phyloP scores from a whole-genome alignment of 495 filamentous ascomycete genomes.

The Xylaria longipes region DNA sequence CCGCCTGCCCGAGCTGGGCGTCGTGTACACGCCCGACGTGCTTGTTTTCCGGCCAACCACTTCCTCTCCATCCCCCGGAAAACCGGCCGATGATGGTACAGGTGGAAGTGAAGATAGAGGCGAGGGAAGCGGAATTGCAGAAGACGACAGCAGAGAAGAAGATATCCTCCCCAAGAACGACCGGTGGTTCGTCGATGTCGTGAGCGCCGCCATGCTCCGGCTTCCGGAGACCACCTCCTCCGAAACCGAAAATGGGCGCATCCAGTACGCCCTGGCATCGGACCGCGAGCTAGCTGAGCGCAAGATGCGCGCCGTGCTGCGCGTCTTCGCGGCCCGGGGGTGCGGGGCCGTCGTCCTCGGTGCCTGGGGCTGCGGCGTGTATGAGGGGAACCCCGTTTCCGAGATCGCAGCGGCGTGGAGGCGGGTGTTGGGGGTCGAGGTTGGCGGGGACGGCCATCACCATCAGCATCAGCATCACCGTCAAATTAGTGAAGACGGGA shows the following conservation, averaged over 20 bases:
- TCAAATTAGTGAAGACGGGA: background rate
- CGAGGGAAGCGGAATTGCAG: constrained; percentile 31
- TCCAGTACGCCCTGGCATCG: constrained; percentile 27
- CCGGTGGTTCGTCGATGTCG: constrained; percentile 60
- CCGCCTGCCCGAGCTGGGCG: constrained; percentile 57
- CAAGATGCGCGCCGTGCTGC: constrained; percentile 67
- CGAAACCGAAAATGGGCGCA: background rate
- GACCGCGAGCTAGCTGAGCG: constrained; percentile 60
- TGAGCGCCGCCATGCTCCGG: constrained; percentile 62
- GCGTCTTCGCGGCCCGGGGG: constrained; percentile 58
- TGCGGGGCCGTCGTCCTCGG: constrained; percentile 66
- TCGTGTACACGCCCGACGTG: constrained; percentile 62
- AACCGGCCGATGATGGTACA: background rate
- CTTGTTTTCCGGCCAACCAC: constrained; percentile 39
- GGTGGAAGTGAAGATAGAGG: constrained; percentile 9
- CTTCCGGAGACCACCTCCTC: constrained; percentile 45
- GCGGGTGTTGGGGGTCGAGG: constrained; percentile 52
- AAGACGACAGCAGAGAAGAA: constrained; percentile 39
- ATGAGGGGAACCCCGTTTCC: constrained; percentile 62
- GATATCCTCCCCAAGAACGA: constrained; percentile 43
- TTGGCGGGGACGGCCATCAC: constrained; percentile 1
- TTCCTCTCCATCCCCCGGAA: background rate
- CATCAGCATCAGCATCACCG: constrained; percentile 22
- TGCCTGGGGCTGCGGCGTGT: constrained; percentile 72
- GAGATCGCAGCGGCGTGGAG: constrained; percentile 69